Conservation (phyloP, 2,329 filamentous ascomycete genomes). For the Purpureocillium takamizusanense region DNA sequence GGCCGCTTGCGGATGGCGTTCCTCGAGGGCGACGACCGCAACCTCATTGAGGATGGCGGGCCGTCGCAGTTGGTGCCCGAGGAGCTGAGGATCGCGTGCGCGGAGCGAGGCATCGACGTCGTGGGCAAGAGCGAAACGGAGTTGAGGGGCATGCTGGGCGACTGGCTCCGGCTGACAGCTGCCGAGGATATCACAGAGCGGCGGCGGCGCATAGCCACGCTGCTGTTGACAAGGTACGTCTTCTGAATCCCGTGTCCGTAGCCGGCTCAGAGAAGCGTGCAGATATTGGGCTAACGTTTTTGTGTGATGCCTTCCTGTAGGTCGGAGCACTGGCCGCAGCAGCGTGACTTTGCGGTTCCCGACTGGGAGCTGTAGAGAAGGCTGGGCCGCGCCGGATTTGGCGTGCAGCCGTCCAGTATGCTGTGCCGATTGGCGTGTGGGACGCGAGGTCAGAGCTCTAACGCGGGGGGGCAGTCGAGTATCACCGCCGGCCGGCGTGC, state of each 20-base stretch:
- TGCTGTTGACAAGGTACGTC: conserved; percentile 32
- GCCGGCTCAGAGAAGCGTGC: background rate
- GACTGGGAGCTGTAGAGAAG: conserved; percentile 27
- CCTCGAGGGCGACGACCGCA: conserved; percentile 59
- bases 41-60: conserved; percentile 58
- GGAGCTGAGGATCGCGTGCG: conserved; percentile 62
- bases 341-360: conserved; percentile 30
- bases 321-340: conserved; percentile 29
- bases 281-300: conserved; percentile 6
- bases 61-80: conserved; percentile 42
- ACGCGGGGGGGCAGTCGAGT: no score
- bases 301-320: conserved; percentile 14
- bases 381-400: background rate
- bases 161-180: conserved; percentile 39
- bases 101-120: conserved; percentile 57
- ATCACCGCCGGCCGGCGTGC: no score
- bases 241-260: background rate
- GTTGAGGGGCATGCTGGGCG: conserved; percentile 34
- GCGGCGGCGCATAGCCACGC: conserved; percentile 26
- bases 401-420: no score
- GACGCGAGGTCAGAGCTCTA: no score
- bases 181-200: conserved; percentile 25
- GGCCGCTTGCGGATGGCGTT: conserved; percentile 50
- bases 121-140: conserved; percentile 47
- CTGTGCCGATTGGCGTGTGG: no score